Conservation (phyloP, 352 stramenopile species). For the Phytopythium oedochilum region DNA sequence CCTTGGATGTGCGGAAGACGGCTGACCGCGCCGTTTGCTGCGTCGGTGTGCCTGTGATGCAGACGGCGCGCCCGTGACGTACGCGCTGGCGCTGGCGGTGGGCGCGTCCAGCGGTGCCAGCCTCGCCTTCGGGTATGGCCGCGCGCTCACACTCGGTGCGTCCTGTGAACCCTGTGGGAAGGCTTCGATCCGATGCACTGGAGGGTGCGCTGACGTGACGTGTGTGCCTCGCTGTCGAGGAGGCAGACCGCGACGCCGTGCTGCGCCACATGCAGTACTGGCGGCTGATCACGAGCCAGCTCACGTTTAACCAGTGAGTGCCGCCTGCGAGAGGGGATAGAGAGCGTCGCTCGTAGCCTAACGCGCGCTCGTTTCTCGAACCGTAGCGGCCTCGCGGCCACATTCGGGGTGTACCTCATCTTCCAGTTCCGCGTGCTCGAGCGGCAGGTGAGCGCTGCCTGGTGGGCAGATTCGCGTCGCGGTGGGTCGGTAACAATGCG, state of each 20-base stretch:
- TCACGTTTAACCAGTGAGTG: conserved; percentile 65
- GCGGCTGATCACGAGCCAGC: conserved; percentile 60
- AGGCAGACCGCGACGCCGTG: conserved; percentile 51
- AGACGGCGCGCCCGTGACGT: conserved; percentile 81
- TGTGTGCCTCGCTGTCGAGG: background rate
- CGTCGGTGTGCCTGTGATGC: too few species aligned
- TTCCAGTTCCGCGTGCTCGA: conserved; percentile 86
- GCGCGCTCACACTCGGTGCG: conserved; percentile 41
- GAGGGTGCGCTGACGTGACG: background rate
- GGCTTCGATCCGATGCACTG: too few species aligned
- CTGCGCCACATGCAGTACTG: conserved; percentile 58
- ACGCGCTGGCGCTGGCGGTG: conserved; percentile 64
- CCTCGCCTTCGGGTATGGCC: conserved; percentile 55
- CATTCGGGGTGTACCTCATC: conserved; percentile 78
- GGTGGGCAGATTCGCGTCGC: too few species aligned
- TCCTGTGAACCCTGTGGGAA: background rate
- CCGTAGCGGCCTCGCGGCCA: conserved; percentile 63
- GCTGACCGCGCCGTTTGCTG: too few species aligned
- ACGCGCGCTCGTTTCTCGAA: conserved; percentile 6
- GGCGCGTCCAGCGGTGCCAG: conserved; percentile 61
- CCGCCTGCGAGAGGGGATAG: too few species aligned
- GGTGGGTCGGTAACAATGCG: too few species aligned
- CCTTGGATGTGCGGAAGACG: background rate
- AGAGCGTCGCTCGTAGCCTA: too few species aligned
- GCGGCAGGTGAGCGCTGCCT: conserved; percentile 29